A percentile compares a stretch with the other conserved stretches of the same genome.
These are phyloP conservation scores for Suillus variegatus DNA, from an alignment of 768 basidiomycete genomes.

Conservation along the genomic window DNA sequence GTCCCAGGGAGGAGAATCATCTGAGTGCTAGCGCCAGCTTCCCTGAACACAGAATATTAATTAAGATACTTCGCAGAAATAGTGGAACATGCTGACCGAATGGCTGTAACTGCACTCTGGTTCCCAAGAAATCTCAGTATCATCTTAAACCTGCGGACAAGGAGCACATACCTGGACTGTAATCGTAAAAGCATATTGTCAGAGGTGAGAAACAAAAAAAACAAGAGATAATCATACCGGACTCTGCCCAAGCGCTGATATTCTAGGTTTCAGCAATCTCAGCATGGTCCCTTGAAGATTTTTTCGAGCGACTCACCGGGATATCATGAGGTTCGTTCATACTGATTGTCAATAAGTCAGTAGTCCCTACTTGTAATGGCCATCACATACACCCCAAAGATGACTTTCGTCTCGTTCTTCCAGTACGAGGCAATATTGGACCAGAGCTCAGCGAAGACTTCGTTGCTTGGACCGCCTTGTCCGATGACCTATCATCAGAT, in stretches of 20 bases:
- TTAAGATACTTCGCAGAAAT: not conserved
- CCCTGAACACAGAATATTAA: not conserved
- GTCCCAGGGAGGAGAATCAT: slow-evolving; percentile 61
- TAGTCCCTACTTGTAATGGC: not conserved
- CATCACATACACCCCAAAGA: slow-evolving; percentile 49
- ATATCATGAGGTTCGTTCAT: slow-evolving; percentile 71
- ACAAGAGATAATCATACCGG: slow-evolving; percentile 15
- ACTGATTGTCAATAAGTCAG: slow-evolving; percentile 24
- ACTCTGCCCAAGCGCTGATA: slow-evolving; percentile 48
- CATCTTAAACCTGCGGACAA: not conserved
- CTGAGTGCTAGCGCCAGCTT: slow-evolving; percentile 49
- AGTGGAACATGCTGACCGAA: slow-evolving; percentile 50
- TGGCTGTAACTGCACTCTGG: slow-evolving; percentile 63
- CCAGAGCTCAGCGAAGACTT: slow-evolving; percentile 56
- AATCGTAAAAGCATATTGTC: not conserved
- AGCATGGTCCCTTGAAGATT: no score
- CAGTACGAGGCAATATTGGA: slow-evolving; percentile 51
- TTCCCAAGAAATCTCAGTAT: slow-evolving; percentile 26
- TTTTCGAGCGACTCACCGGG: slow-evolving; percentile 26
- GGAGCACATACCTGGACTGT: not conserved
- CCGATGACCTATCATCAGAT: slow-evolving; percentile 48
- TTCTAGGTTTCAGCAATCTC: slow-evolving; percentile 16
- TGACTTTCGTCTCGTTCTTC: slow-evolving; percentile 38
- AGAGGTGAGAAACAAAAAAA: not conserved
- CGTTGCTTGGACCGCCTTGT: slow-evolving; percentile 61